Percentiles rank a stretch among this genome's conserved stretches.
Evolutionary conservation across 805 yeast species (phyloP).

Genomic region (Candida sphagnicola): DNA sequence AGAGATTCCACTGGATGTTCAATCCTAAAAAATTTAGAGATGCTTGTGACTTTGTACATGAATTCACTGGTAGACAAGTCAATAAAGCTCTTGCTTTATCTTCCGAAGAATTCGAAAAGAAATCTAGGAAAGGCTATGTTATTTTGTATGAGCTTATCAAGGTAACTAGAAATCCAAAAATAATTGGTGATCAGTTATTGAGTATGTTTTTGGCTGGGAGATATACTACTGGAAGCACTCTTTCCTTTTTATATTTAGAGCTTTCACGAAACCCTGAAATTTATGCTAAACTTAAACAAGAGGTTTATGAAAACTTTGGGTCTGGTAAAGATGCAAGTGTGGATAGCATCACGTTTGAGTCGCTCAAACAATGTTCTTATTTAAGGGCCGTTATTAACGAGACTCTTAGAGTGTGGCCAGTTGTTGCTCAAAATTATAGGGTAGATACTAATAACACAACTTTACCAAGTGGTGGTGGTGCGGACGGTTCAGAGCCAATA

Average conservation of each 20-base stretch:
- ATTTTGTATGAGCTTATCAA: constrained; percentile 39
- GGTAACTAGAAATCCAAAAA: constrained; percentile 31
- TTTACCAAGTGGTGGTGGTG: constrained; percentile 31
- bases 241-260: constrained; percentile 28
- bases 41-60: constrained; percentile 27
- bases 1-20: constrained; percentile 21
- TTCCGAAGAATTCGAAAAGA: constrained; percentile 24
- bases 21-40: constrained; percentile 24
- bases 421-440: constrained; percentile 28
- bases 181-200: constrained; percentile 36
- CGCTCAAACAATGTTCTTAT: constrained; percentile 34
- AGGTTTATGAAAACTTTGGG: constrained; percentile 23
- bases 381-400: constrained; percentile 35
- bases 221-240: constrained; percentile 37
- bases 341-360: constrained; percentile 26
- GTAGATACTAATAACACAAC: constrained; percentile 26
- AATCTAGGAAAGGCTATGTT: constrained; percentile 27
- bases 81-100: constrained; percentile 23
- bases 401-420: constrained; percentile 33
- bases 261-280: constrained; percentile 29
- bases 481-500: constrained; percentile 20
- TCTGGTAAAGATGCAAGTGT: constrained; percentile 14
- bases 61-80: constrained; percentile 28
- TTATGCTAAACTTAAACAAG: constrained; percentile 23
- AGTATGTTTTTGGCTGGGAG: constrained; percentile 17